Evolutionary conservation across 805 yeast species (phyloP).

Genomic region (Yamadazyma paraphyllophila): DNA sequence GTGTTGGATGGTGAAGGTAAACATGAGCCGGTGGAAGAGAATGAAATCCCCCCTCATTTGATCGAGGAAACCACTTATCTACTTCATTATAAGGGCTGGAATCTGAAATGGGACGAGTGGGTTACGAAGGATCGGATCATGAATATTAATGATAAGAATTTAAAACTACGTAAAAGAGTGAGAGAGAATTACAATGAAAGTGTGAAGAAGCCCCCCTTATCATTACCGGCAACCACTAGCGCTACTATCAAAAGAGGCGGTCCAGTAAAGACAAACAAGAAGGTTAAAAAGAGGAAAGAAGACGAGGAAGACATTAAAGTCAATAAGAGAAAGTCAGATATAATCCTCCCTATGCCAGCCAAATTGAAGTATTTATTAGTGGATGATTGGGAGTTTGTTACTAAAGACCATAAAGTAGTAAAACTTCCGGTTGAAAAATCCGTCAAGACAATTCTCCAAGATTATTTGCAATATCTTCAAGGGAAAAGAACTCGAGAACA

Average conservation of each 20-base stretch:
- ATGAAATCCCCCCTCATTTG: conserved; percentile 22
- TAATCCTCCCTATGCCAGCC: conserved; percentile 60
- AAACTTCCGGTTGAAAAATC: conserved; percentile 59
- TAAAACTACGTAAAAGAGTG: conserved; percentile 55
- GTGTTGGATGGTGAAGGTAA: conserved; percentile 42
- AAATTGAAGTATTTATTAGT: conserved; percentile 69
- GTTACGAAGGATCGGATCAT: conserved; percentile 67
- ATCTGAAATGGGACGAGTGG: conserved; percentile 97
- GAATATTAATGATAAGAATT: conserved; percentile 65
- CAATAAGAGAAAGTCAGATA: conserved; percentile 41
- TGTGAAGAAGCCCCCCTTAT: not conserved
- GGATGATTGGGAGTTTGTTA: conserved; percentile 91
- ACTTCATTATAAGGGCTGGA: conserved; percentile 96
- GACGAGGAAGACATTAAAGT: conserved; percentile 11
- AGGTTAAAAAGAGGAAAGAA: conserved; percentile 2
- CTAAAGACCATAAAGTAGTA: conserved; percentile 73
- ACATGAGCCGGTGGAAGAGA: conserved; percentile 30
- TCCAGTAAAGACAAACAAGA: conserved; percentile 6
- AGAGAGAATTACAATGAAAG: conserved; percentile 16
- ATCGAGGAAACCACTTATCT: conserved; percentile 46
- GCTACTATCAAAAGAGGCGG: not conserved
- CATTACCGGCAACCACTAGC: not conserved
- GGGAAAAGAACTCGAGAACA: conserved; percentile 14
- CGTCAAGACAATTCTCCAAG: conserved; percentile 52
- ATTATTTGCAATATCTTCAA: conserved; percentile 35